A percentile compares a stretch with the other conserved stretches of the same genome.
These are phyloP conservation scores for Moricandia arvensis DNA, from an alignment of 345 rosid genomes.

Conservation along the genomic window DNA sequence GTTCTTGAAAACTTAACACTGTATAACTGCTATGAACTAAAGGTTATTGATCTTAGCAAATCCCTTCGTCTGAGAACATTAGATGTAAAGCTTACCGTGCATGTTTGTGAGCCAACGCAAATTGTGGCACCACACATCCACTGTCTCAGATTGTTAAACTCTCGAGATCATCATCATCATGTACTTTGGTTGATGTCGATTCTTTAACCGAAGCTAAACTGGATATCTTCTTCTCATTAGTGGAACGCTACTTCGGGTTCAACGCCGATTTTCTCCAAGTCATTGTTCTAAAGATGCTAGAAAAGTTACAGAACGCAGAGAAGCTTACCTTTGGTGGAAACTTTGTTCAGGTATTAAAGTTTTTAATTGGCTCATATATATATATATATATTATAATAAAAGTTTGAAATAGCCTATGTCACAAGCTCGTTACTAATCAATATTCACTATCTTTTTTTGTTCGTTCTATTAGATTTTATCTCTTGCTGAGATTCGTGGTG, in stretches of 20 bases:
- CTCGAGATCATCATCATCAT: background rate
- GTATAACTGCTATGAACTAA: background rate
- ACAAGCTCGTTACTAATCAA: background rate
- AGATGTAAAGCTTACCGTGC: background rate
- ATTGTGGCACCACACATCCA: slow-evolving; percentile 19
- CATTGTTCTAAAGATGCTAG: background rate
- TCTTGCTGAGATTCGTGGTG: background rate
- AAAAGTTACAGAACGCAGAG: slow-evolving; percentile 2
- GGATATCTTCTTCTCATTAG: background rate
- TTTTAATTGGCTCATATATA: background rate
- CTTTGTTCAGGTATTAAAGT: background rate
- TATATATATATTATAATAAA: background rate
- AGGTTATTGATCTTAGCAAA: slow-evolving; percentile 12
- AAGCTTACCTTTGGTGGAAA: background rate
- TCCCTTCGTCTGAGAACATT: slow-evolving; percentile 1
- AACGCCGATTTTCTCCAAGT: background rate
- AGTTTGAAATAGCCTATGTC: background rate
- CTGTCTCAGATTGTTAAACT: background rate
- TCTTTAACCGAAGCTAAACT: slow-evolving; percentile 15
- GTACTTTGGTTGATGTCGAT: background rate
- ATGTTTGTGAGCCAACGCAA: background rate
- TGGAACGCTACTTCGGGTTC: background rate
- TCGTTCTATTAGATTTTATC: background rate
- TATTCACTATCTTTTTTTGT: background rate
- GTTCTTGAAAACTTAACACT: background rate